phyloP scores from a whole-genome alignment of 371 early-diverging fungal species.

The Apophysomyces ossiformis region DNA sequence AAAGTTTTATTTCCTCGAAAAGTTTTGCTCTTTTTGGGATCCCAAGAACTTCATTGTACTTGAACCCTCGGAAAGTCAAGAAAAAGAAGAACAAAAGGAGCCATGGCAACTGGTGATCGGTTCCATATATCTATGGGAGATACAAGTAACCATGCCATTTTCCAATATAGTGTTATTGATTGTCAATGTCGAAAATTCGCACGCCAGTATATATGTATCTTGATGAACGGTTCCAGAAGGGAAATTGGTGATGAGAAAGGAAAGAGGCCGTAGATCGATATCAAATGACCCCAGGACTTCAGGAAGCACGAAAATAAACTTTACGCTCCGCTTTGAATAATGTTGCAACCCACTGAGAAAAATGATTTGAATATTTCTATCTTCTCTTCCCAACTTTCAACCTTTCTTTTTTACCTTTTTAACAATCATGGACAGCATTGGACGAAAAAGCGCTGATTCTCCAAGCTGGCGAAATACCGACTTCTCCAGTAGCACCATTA shows the following conservation, averaged over 20 bases:
- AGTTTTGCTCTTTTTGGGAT: not conserved
- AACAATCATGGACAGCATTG: not conserved
- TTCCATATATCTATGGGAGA: not conserved
- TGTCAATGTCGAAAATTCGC: not conserved
- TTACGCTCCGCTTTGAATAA: not conserved
- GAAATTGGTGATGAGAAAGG: slow-evolving; percentile 5
- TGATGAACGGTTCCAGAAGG: not conserved
- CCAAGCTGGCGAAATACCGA: not conserved
- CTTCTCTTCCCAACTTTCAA: slow-evolving; percentile 31
- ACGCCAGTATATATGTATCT: not conserved
- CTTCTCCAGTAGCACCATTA: slow-evolving; percentile 1
- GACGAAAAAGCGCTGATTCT: not conserved
- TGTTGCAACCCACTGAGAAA: not conserved
- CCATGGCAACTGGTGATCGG: not conserved
- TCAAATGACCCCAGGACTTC: not conserved
- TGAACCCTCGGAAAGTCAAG: no score
- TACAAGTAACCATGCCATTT: not conserved
- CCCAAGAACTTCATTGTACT: not conserved
- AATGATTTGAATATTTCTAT: not conserved
- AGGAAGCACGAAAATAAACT: not conserved
- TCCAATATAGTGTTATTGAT: no score
- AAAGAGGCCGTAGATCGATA: slow-evolving; percentile 7
- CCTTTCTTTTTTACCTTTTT: slow-evolving; percentile 21
- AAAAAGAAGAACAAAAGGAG: not conserved
- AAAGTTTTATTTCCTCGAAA: slow-evolving; percentile 3